phyloP scores from a whole-genome alignment of 805 yeast species.

The Phaffomyces opuntiae region DNA sequence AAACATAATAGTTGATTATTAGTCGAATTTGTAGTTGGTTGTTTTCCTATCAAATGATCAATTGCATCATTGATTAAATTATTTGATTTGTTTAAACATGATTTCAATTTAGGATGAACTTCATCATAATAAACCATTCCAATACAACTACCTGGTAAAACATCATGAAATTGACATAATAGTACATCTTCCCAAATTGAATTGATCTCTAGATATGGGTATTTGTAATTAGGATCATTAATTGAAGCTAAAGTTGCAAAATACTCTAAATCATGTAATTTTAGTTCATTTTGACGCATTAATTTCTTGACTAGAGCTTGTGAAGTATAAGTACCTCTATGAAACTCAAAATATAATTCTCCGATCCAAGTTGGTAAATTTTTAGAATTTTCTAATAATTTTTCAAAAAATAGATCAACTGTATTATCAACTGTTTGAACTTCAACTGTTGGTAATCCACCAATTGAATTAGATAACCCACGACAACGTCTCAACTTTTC shows the following conservation, averaged over 20 bases:
- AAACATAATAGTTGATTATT: slow-evolving; percentile 19
- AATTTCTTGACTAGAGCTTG: slow-evolving; percentile 81
- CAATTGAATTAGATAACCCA: slow-evolving; percentile 77
- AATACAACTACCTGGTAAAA: slow-evolving; percentile 94
- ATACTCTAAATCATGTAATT: slow-evolving; percentile 80
- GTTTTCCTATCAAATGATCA: background rate
- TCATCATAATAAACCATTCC: slow-evolving; percentile 88
- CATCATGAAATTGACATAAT: slow-evolving; percentile 94
- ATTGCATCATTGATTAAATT: slow-evolving; percentile 33
- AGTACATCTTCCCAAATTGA: slow-evolving; percentile 83
- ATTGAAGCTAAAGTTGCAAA: slow-evolving; percentile 71
- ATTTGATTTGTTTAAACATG: slow-evolving; percentile 47
- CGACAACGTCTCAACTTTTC: slow-evolving; percentile 89
- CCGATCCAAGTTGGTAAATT: slow-evolving; percentile 85
- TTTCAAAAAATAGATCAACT: slow-evolving; percentile 75
- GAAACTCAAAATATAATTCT: slow-evolving; percentile 89
- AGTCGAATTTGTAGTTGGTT: slow-evolving; percentile 5
- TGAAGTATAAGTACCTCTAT: slow-evolving; percentile 94
- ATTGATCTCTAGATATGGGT: slow-evolving; percentile 66
- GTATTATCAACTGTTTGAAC: slow-evolving; percentile 44
- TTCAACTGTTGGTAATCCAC: slow-evolving; percentile 74
- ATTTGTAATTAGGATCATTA: slow-evolving; percentile 40
- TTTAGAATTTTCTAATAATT: slow-evolving; percentile 50
- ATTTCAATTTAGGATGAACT: slow-evolving; percentile 69
- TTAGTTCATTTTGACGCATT: slow-evolving; percentile 69